Evolutionary conservation across 257 asterid species (phyloP), one percentile per base, ranked within the genome.

Genomic region (Dorcoceras hygrometricum): DNA sequence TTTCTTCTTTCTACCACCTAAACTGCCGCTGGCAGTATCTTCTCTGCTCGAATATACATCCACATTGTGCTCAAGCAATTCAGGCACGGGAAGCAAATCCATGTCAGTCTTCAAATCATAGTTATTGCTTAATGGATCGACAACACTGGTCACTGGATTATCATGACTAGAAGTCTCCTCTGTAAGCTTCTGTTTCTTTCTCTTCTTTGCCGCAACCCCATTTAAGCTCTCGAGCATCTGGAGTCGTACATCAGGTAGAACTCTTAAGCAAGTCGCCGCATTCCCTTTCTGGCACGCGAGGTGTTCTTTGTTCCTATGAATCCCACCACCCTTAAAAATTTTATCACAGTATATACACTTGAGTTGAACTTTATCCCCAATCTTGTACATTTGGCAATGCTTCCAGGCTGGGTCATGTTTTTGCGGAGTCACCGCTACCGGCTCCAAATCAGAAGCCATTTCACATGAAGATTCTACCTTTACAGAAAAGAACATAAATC

Each of bases 371-470:
- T 75, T 86, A 32, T 86, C 89, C 2, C 96, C 99, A 83, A 72
- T 87, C 77, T 87, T 90, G 36, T 75, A 88, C 99, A 94, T 88
- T 71, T 90, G 84, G 69, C 97, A 90, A 73, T 94, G 99, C 71
- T 87, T 88, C 99, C 99, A 94, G 11, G 99, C 97, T 2, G 99
- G 99, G 57, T 94, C 99, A 65, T 89, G 97, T 78, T 94, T 90
- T 63, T 86, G 96, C 16, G 97, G 81, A 57, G 91, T 88, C 59
- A 90, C 93, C 0, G 97, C 84, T 27, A 90, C 84, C n/a, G 80
- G 88, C 80, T 93, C 97, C 87, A 84, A 78, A 71, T 72, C 69
- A 20, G 89, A 80, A 76, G 73, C 83, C 93, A 82, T 82, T 66
- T 64, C 72, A 34, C 66, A 73, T 67, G 9, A 19, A 51, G 57